Base-by-base conservation (phyloP, 805 yeast genomes). In the Suhomyces sp. region DNA sequence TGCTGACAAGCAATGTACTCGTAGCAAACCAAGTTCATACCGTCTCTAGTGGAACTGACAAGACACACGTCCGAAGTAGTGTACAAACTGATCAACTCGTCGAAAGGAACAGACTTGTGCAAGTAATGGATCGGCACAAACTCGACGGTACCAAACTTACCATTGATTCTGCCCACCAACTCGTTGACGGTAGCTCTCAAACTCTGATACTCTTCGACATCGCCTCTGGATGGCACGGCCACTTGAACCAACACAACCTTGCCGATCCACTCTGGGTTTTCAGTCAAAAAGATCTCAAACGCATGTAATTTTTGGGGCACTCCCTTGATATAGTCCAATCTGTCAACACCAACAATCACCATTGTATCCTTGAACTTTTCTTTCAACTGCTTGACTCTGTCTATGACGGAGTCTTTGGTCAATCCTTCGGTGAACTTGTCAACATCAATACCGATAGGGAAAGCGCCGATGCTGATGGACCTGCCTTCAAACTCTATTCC, bases 371-470 rank as follows among this genome's bases (percentile, higher is more conserved):
- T 90, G 61, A 88, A 87, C 58, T 80, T 78, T 49, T 77, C 40
- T 54, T 77, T 82, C 54, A 94, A 74, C 53, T 81, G 82, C 33
- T 71, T 62, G 54, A 93, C 84, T 60, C 99, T 80, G 26, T 81
- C 68, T 45, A 81, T 77, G 4, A 92, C 97, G 4, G 73, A 62
- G 1, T 76, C 80, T 54, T 81, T 79, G 58, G 84, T 76, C 59
- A 94, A 70, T 0, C 97, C 98, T 22, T 85, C 88, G 13, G 87
- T 73, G 68, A 94, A 94, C 60, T 89, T 90, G 54, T 90, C 96
- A 22, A 91, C 96, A 65, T 94, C 99, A 55, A 94, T 94, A 53
- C 99, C 99, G 60, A 94, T 94, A n/a, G 99, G 99, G 80, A 92
- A 93, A 0, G 98, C 97, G 23, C 97, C 97, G 35, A 94, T 90